Evolutionary conservation across 768 basidiomycete genomes (phyloP).

Genomic region (Collybiopsis luxurians): DNA sequence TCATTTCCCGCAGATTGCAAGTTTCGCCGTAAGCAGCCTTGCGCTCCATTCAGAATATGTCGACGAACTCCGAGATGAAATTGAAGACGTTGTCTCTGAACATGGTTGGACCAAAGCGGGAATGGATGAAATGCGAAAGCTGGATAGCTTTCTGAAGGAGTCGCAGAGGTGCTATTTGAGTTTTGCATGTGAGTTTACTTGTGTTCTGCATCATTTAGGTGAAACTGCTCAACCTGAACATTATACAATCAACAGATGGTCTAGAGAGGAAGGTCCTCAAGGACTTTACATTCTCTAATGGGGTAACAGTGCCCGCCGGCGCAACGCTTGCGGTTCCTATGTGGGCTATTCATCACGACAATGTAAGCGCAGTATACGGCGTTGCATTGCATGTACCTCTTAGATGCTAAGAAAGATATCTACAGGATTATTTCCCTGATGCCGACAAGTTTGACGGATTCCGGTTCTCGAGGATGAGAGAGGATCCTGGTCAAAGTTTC

Average conservation of each 20-base stretch:
- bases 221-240: too few relatives aligned
- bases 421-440: neutral
- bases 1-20: conserved; percentile 9
- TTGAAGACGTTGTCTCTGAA: conserved; percentile 18
- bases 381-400: too few relatives aligned
- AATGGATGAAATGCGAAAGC: conserved; percentile 26
- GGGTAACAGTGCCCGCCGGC: conserved; percentile 30
- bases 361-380: conserved; percentile 12
- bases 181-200: neutral
- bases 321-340: conserved; percentile 19
- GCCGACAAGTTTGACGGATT: conserved; percentile 9
- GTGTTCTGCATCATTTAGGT: too few relatives aligned
- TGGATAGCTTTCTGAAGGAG: conserved; percentile 39
- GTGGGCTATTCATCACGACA: conserved; percentile 26
- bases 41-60: conserved; percentile 19
- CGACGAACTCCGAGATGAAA: conserved; percentile 21
- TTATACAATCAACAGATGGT: too few relatives aligned
- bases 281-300: conserved; percentile 34
- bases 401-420: too few relatives aligned
- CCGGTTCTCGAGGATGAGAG: conserved; percentile 10
- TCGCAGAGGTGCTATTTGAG: conserved; percentile 20
- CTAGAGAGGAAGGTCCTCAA: conserved; percentile 23
- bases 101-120: conserved; percentile 33
- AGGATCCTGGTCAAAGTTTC: neutral
- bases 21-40: conserved; percentile 15